A percentile compares a stretch with the other conserved stretches of the same genome.
phyloP scores from a whole-genome alignment of 306 rosid genomes.

The Lagenaria siceraria region DNA sequence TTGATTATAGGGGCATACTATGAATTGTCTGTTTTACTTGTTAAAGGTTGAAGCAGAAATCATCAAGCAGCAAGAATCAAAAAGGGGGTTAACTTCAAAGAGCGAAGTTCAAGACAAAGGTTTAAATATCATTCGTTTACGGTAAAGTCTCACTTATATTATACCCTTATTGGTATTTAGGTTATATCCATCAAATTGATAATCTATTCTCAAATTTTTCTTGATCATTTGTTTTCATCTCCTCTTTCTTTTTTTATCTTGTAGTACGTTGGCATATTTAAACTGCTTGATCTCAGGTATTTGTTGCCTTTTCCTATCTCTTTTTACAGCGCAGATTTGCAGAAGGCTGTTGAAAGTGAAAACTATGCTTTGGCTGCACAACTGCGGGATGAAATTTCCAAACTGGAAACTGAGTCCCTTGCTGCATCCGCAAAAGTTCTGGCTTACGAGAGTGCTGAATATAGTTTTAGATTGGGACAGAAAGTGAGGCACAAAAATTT shows the following conservation, averaged over 20 bases:
- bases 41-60: conserved; percentile 75
- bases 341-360: conserved; percentile 58
- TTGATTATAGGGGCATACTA: background rate
- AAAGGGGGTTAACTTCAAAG: conserved; percentile 72
- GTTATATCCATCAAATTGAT: conserved; percentile 11
- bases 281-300: background rate
- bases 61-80: conserved; percentile 57
- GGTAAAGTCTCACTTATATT: conserved; percentile 26
- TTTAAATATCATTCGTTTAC: conserved; percentile 50
- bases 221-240: background rate
- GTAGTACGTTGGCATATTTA: background rate
- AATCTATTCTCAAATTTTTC: background rate
- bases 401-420: conserved; percentile 70
- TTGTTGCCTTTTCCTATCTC: conserved; percentile 9
- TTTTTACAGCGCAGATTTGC: conserved; percentile 66
- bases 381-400: conserved; percentile 60
- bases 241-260: background rate
- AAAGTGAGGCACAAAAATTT: conserved; percentile 64
- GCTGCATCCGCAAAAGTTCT: conserved; percentile 76
- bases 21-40: background rate
- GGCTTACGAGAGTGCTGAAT: conserved; percentile 70
- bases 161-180: conserved; percentile 9
- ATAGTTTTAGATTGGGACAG: conserved; percentile 79
- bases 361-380: conserved; percentile 71
- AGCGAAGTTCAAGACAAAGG: conserved; percentile 89